phyloP scores from a whole-genome alignment of 768 basidiomycete species.

The Pisolithus orientalis region DNA sequence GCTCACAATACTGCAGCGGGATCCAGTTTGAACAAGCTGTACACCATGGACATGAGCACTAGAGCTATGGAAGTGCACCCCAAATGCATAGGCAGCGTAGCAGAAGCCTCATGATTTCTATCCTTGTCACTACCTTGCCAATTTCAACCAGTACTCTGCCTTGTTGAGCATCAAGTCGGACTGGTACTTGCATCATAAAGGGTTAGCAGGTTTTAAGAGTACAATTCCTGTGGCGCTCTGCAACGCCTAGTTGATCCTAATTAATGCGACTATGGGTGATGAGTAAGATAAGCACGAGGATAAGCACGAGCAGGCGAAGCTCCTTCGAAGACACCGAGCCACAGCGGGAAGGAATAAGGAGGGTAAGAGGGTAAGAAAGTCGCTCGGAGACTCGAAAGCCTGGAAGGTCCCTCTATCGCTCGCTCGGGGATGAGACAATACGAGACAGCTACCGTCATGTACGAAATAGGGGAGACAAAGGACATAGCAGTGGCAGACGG shows the following conservation, averaged over 20 bases:
- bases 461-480: constrained; percentile 12
- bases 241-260: constrained; percentile 21
- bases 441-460: background rate
- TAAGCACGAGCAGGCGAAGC: constrained; percentile 16
- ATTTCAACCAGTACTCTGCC: too few species aligned
- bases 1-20: constrained; percentile 46
- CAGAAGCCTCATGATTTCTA: too few species aligned
- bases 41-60: constrained; percentile 56
- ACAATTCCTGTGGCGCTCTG: constrained; percentile 25
- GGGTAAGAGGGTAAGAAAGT: constrained; percentile 24
- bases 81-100: background rate
- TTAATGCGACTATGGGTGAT: constrained; percentile 26
- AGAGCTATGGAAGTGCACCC: background rate
- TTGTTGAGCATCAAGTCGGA: too few species aligned
- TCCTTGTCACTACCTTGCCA: too few species aligned
- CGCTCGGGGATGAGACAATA: background rate
- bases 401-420: background rate
- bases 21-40: constrained; percentile 84
- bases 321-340: constrained; percentile 9
- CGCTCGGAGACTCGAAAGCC: background rate
- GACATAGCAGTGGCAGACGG: constrained; percentile 14
- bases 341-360: constrained; percentile 5
- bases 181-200: too few species aligned
- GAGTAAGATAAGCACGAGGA: constrained; percentile 24
- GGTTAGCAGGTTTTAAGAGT: constrained; percentile 14